Evolutionary conservation across 2,329 filamentous ascomycete genomes (phyloP).

Genomic region (Escovopsis sp.): DNA sequence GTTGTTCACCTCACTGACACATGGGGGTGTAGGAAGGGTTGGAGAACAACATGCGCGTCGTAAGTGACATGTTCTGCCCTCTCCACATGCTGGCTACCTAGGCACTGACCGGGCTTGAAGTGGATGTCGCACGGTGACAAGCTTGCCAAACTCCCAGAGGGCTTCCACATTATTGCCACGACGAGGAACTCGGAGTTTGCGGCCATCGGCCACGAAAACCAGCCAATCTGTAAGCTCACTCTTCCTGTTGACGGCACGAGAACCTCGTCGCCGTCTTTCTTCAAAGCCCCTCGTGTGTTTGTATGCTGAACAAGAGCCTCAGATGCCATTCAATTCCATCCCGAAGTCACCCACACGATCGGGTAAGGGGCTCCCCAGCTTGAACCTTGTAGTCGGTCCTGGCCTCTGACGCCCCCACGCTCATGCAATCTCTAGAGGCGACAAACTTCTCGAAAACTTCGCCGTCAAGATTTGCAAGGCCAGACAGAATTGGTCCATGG

Average conservation of each 20-base stretch:
- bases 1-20: too few relatives aligned
- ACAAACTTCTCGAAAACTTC: constrained; percentile 62
- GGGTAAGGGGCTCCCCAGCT: neutral
- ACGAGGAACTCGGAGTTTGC: constrained; percentile 68
- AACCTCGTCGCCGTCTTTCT: neutral
- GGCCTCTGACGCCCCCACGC: constrained; percentile 38
- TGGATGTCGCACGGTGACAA: constrained; percentile 91
- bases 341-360: constrained; percentile 44
- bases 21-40: constrained; percentile 35
- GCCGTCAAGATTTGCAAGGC: constrained; percentile 69
- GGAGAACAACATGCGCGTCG: constrained; percentile 46
- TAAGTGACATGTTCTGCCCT: neutral
- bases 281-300: constrained; percentile 1
- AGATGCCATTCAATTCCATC: constrained; percentile 68
- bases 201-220: constrained; percentile 56
- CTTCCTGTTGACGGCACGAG: constrained; percentile 8
- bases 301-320: constrained; percentile 3
- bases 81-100: neutral
- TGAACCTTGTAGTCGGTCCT: constrained; percentile 2
- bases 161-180: constrained; percentile 59
- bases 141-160: constrained; percentile 56
- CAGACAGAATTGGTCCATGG: constrained; percentile 70
- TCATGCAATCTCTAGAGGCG: neutral
- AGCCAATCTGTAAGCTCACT: constrained; percentile 43
- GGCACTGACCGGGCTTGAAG: too few relatives aligned